phyloP scores from a whole-genome alignment of 2,329 filamentous ascomycete species.

The Fusarium sacchari region DNA sequence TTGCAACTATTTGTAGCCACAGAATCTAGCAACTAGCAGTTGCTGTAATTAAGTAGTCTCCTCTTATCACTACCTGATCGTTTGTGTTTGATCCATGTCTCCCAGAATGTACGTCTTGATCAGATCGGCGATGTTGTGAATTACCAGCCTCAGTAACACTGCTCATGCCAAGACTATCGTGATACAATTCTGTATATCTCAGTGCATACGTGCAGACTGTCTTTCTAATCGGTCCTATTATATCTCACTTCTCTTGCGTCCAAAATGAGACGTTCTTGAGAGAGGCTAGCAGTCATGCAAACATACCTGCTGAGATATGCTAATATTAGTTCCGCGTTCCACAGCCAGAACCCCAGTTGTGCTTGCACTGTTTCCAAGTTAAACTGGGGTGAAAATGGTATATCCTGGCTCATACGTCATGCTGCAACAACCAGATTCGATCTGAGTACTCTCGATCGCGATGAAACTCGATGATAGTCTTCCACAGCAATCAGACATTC shows the following conservation, averaged over 20 bases:
- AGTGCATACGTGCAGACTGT: no score
- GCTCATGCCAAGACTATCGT: not conserved
- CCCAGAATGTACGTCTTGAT: not conserved
- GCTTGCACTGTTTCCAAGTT: accelerated
- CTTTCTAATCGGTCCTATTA: not conserved
- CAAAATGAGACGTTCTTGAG: accelerated
- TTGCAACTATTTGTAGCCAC: no score
- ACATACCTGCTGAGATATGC: not conserved
- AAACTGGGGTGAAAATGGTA: not conserved
- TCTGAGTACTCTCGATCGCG: not conserved
- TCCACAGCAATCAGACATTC: not conserved
- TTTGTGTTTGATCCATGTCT: not conserved
- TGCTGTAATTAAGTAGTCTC: no score
- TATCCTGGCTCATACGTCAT: not conserved
- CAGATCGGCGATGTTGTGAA: not conserved
- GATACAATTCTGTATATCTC: not conserved
- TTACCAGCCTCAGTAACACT: not conserved
- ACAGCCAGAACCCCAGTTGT: not conserved
- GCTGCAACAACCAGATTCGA: not conserved
- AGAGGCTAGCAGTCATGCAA: not conserved
- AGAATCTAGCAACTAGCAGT: no score
- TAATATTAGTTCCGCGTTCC: not conserved
- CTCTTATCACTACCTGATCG: not conserved
- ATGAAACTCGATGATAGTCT: not conserved
- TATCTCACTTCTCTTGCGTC: not conserved